Base-by-base conservation (phyloP, 345 rosid species). In the Populus simonii region DNA sequence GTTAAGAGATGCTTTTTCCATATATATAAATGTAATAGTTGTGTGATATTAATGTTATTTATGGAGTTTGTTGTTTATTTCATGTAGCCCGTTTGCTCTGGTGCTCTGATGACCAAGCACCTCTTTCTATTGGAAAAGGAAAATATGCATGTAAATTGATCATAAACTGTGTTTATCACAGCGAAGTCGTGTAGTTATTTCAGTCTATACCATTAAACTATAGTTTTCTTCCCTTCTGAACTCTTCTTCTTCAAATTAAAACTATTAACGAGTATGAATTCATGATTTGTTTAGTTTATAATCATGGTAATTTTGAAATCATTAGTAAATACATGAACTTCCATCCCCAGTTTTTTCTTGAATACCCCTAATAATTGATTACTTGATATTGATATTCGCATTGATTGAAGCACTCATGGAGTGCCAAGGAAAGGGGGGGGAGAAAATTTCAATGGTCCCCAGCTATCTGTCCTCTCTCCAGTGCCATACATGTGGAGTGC, bases 401-500 rank as follows among this genome's bases (percentile, higher is more conserved):
- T 6, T 18, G 57, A 51, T 6, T 51, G 57, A 51, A 17, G 35
- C 35, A 16, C 43, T 9, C 11, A 4, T 36, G 13, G 45, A 23
- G 47, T 41, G 3, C 12, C 38, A 63, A 10, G 70, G 31, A 8
- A 39, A 63, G 0, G 61, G 27, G 61, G 27, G 17, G 38, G 45
- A 1, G 25, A 65, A 65, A 25, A 45, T 2, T 23, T 25, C 6
- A 51, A 68, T 68, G 79, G 79, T 53, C 79, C 72, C 73, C 6
- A 33, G 36, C 36, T 4, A 8, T 22, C 17, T 67, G 6, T 11
- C 18, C 1, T 47, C 20, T 10, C 29, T 17, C 4, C 36, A 25
- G 20, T 29, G 53, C 65, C 75, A 71, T 71, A 45, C 75, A 71
- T 45, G 71, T 78, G 80, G 63, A 62, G 36, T 51, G 15, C n/a